Conservation (phyloP, 495 filamentous ascomycete genomes). For the Neurospora discreta region DNA sequence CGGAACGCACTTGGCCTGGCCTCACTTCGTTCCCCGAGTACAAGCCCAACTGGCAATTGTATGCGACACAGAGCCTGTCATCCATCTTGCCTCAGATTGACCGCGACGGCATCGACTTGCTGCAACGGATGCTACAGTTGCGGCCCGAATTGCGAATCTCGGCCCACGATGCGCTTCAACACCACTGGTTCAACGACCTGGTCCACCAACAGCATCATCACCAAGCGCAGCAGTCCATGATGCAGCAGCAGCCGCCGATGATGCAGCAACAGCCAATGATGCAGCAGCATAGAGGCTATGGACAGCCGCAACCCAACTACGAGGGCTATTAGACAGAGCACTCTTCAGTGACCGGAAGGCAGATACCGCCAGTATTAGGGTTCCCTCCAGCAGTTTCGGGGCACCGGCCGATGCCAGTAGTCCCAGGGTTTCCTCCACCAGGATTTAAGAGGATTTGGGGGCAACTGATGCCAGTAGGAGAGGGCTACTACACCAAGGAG, state of each 20-base stretch:
- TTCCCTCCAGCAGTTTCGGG: background rate
- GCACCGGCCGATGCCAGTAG: background rate
- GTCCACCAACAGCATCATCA: constrained; percentile 27
- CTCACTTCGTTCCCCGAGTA: constrained; percentile 88
- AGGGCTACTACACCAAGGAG: background rate
- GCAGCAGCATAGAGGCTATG: constrained; percentile 19
- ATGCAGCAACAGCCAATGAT: constrained; percentile 19
- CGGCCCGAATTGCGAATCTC: constrained; percentile 85
- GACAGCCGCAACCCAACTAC: constrained; percentile 19
- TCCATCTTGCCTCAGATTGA: constrained; percentile 87
- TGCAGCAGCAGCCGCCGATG: background rate
- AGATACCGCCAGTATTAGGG: background rate
- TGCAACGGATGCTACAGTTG: constrained; percentile 84
- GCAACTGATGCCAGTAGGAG: background rate
- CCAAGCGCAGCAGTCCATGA: constrained; percentile 3
- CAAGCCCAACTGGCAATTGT: constrained; percentile 86
- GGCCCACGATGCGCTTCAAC: constrained; percentile 70
- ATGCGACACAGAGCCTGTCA: constrained; percentile 82
- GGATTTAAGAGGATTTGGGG: background rate
- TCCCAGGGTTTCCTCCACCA: background rate
- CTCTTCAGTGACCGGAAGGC: background rate
- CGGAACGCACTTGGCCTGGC: constrained; percentile 84
- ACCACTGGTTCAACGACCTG: constrained; percentile 70
- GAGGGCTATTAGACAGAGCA: constrained; percentile 18
- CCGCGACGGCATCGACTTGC: constrained; percentile 67